Evolutionary conservation across 2,329 filamentous ascomycete species (phyloP), one percentile per base, ranked within the genome.

Genomic region (Fusarium sp.): DNA sequence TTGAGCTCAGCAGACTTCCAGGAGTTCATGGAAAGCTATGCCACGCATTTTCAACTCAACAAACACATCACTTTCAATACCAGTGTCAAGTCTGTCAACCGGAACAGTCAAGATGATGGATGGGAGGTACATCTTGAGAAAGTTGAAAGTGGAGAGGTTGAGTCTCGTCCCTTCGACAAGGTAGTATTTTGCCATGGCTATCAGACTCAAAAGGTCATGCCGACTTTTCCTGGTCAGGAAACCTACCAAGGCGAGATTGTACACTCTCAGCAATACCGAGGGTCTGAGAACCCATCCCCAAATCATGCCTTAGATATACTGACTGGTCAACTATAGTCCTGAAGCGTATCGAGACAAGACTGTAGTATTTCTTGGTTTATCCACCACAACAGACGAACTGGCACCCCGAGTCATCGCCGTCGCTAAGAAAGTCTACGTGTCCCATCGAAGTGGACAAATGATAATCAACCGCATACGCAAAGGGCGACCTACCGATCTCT

Each of bases 131-230:
- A 67, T 7, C 10, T 67, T 25, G 42, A 66, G 21, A 21, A 51
- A 1, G 23, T 63, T 2, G 46, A 13, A 2, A 66, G n/a, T 0
- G 20, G 47, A 1, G 20, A 63, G 15, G 23, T 2, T 10, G 47
- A 67, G 2, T 39, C 29, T 9, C 35, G 17, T 5, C 3, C 17
- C 2, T 66, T 66, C 6, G 63, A 66, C 18, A 66, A 66, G 21
- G 48, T 66, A 7, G 58, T 62, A 2, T 67, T 66, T 10, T 66
- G 63, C 1, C 63, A 66, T 15, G 63, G 63, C 0, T 66, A 66
- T 5, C 63, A 66, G 18, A 66, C 63, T 4, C 4, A 37, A 4
- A 66, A 18, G 15, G 18, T 21, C 1, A 67, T 66, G 63, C 63
- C 63, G 3, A 20, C 6, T 0, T 66, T 66, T 15, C 63, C 47